Evolutionary conservation across 140 eudicot genomes (phyloP).

Genomic region (Flaveria floridana): DNA sequence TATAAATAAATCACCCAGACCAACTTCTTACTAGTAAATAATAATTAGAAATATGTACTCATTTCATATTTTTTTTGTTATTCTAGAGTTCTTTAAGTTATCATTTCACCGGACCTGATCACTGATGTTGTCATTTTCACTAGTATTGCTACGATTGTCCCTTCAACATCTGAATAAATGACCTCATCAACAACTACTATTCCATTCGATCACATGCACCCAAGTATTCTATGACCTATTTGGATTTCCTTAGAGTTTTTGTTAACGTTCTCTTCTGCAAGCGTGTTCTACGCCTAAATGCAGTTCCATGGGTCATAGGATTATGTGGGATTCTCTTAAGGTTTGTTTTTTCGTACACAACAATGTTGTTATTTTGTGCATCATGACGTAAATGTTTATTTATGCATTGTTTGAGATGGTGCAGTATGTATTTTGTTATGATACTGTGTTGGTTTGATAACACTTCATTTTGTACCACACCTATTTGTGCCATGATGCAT

Average conservation of each 20-base stretch:
- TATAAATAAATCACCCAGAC: too few species aligned
- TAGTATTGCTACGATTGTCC: conserved; percentile 17
- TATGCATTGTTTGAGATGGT: too few species aligned
- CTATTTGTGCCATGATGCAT: too few species aligned
- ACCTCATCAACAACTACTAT: conserved; percentile 28
- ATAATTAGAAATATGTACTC: not conserved
- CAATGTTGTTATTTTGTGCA: too few species aligned
- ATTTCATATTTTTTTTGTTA: not conserved
- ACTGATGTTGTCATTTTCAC: conserved; percentile 50
- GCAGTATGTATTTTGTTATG: too few species aligned
- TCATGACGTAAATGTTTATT: too few species aligned
- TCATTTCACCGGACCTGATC: conserved; percentile 28
- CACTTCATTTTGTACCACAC: too few species aligned
- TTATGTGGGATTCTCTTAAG: not conserved
- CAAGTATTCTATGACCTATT: conserved; percentile 21
- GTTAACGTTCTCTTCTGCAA: conserved; percentile 11
- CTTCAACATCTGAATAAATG: conserved; percentile 7
- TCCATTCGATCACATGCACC: conserved; percentile 21
- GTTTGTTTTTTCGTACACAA: too few species aligned
- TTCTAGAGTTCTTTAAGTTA: conserved; percentile 40
- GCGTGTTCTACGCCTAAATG: conserved; percentile 9
- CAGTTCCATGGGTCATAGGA: not conserved
- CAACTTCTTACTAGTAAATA: not conserved
- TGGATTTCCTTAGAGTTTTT: conserved; percentile 20
- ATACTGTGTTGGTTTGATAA: too few species aligned